Conservation (phyloP, 1,139 yeast genomes). For the Hansenula anomala region DNA sequence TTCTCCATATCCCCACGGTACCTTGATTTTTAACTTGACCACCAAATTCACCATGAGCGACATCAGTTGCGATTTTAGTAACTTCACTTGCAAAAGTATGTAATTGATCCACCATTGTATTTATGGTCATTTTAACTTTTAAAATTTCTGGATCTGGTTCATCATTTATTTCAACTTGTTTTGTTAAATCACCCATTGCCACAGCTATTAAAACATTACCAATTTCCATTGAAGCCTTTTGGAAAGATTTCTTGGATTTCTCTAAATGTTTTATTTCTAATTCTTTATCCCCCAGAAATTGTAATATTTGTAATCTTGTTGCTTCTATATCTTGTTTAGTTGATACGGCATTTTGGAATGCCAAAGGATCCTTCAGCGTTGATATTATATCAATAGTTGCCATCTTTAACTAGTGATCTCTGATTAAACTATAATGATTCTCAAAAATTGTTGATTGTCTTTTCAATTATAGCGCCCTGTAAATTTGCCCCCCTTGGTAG, state of each 20-base stretch:
- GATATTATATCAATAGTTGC: conserved; percentile 5
- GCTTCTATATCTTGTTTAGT: conserved; percentile 5
- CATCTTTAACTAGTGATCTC: neutral
- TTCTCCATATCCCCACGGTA: conserved; percentile 83
- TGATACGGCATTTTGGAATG: conserved; percentile 4
- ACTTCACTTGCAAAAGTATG: conserved; percentile 81
- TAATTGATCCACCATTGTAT: conserved; percentile 84
- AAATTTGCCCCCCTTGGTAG: too few relatives aligned
- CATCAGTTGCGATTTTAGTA: conserved; percentile 82
- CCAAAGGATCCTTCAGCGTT: conserved; percentile 5
- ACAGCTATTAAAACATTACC: conserved; percentile 82
- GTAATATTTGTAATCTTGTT: conserved; percentile 4
- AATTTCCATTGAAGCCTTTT: conserved; percentile 69
- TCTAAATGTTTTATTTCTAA: conserved; percentile 6
- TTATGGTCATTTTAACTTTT: conserved; percentile 75
- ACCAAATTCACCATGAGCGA: conserved; percentile 83
- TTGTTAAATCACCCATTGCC: conserved; percentile 80
- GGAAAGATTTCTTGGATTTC: conserved; percentile 53
- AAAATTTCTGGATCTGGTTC: conserved; percentile 75
- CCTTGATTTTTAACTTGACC: conserved; percentile 75
- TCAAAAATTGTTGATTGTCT: too few relatives aligned
- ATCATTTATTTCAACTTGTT: conserved; percentile 68
- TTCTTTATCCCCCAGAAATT: conserved; percentile 7
- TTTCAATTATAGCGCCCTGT: too few relatives aligned
- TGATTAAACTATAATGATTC: neutral